phyloP scores from a whole-genome alignment of 345 rosid species.

The Dimocarpus longan region DNA sequence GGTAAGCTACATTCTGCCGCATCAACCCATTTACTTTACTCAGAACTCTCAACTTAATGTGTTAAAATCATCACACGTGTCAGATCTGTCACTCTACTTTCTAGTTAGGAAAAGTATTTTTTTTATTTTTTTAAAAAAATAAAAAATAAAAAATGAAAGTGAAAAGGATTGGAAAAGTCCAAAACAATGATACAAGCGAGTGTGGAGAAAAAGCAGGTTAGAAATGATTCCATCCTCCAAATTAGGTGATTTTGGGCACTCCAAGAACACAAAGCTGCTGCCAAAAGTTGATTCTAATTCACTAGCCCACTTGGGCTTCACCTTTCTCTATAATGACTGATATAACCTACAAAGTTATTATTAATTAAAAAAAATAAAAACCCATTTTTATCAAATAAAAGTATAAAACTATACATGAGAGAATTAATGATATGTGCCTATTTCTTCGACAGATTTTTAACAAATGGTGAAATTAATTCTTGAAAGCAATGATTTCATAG shows the following conservation, averaged over 20 bases:
- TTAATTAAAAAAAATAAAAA: no score
- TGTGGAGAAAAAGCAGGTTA: not conserved
- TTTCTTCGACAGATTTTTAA: no score
- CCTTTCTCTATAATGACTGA: not conserved
- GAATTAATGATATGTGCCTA: no score
- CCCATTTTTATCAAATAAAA: no score
- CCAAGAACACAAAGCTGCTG: constrained; percentile 2
- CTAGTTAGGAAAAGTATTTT: not conserved
- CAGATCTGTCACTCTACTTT: not conserved
- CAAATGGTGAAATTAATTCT: no score
- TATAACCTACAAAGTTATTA: not conserved
- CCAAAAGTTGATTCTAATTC: constrained; percentile 10
- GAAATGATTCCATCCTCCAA: constrained; percentile 13
- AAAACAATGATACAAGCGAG: constrained; percentile 30
- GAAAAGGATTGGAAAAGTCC: not conserved
- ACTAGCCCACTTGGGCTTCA: not conserved
- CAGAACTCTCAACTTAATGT: no score
- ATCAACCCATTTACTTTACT: no score
- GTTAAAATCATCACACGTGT: not conserved
- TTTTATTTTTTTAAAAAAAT: no score
- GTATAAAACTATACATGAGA: no score
- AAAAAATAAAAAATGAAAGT: no score
- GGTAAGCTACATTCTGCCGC: no score
- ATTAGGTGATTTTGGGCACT: constrained; percentile 14
- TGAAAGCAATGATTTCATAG: no score